Evolutionary conservation across 2,329 filamentous ascomycete genomes (phyloP).

Genomic region (Aspergillus hiratsukae): DNA sequence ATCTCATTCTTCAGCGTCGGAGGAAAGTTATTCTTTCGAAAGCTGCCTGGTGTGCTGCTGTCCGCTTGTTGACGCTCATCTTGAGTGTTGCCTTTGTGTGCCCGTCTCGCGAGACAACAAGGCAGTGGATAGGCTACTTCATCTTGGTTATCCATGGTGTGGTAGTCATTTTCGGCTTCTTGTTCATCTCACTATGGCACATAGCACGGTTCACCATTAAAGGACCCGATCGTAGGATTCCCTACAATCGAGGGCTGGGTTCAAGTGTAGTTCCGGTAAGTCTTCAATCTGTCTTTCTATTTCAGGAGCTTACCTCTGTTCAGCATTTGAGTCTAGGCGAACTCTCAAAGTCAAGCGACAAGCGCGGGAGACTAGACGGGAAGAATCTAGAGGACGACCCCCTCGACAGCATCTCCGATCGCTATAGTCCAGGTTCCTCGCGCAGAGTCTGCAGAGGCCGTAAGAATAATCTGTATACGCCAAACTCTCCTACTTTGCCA

Average conservation of each 20-base stretch:
- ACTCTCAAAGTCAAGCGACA: neutral
- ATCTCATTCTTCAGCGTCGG: neutral
- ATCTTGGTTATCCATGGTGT: constrained; percentile 4
- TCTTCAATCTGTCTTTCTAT: neutral
- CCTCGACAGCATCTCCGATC: neutral
- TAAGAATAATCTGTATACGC: neutral
- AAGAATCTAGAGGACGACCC: neutral
- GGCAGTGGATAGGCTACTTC: constrained; percentile 6
- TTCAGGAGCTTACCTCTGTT: neutral
- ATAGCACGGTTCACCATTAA: neutral
- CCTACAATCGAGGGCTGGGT: neutral
- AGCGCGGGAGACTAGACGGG: neutral
- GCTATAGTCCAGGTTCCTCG: neutral
- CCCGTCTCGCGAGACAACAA: neutral
- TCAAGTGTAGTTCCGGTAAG: neutral
- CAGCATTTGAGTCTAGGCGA: neutral
- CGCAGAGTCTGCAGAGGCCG: neutral
- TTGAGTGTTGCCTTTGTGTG: neutral
- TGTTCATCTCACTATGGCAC: neutral
- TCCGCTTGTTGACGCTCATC: neutral
- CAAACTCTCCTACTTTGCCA: neutral
- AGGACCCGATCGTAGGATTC: neutral
- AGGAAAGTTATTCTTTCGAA: neutral
- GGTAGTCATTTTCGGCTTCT: neutral
- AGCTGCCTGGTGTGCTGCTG: neutral